A percentile compares a stretch with the other conserved stretches of the same genome.
Conservation (phyloP, 2,329 filamentous ascomycete species). For the Fusarium sp. region DNA sequence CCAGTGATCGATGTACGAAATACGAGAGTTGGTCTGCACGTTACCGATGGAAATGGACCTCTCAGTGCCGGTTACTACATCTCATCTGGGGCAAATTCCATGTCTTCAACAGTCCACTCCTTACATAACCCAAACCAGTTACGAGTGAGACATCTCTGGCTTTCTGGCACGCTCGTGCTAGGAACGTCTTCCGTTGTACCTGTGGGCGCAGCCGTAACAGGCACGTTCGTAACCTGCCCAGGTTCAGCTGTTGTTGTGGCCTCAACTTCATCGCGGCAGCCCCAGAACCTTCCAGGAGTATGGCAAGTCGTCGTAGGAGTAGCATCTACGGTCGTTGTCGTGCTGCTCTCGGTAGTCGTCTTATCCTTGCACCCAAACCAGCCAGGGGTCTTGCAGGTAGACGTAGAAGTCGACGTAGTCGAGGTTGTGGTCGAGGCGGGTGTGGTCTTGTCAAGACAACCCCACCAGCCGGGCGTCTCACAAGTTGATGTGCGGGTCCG, state of each 20-base stretch:
- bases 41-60: not conserved
- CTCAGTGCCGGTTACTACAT: constrained; percentile 35
- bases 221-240: constrained; percentile 40
- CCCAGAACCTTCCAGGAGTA: constrained; percentile 66
- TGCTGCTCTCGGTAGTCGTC: constrained; percentile 46
- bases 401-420: constrained; percentile 60
- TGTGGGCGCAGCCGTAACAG: constrained; percentile 47
- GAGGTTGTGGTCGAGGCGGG: constrained; percentile 53
- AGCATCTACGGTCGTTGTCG: constrained; percentile 46
- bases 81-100: constrained; percentile 45
- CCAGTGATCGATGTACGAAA: not conserved
- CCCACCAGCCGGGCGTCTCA: constrained; percentile 93
- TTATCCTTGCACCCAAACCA: constrained; percentile 73
- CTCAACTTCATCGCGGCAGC: constrained; percentile 58
- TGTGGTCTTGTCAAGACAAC: constrained; percentile 75
- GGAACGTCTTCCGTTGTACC: constrained; percentile 41
- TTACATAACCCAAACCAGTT: constrained; percentile 57
- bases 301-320: constrained; percentile 53
- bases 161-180: constrained; percentile 38
- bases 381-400: constrained; percentile 69
- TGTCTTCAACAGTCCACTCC: constrained; percentile 46
- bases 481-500: constrained; percentile 88
- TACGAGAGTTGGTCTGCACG: not conserved
- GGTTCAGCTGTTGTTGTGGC: constrained; percentile 48
- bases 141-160: constrained; percentile 48